Conservation (phyloP, 1,284 basidiomycete genomes). For the Rhodotorula sp. region DNA sequence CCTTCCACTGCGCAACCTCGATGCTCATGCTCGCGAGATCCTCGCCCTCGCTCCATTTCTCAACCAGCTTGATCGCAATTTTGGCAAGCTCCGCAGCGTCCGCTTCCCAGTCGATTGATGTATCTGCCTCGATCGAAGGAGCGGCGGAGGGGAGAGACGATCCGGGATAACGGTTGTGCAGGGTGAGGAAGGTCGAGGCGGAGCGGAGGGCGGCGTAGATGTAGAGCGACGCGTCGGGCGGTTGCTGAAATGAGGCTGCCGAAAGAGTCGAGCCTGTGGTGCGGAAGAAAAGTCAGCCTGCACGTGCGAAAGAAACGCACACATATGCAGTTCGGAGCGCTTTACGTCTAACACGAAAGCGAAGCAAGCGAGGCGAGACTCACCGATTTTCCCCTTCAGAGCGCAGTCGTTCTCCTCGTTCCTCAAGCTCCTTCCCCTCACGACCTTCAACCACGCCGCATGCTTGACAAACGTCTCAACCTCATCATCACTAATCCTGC, state of each 20-base stretch:
- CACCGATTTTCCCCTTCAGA: conserved; percentile 59
- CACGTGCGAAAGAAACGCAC: no score
- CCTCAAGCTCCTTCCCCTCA: conserved; percentile 69
- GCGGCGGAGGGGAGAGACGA: no score
- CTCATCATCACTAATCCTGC: conserved; percentile 55
- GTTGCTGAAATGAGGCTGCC: conserved; percentile 14
- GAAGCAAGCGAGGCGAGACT: conserved; percentile 48
- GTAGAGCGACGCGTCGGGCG: conserved; percentile 26
- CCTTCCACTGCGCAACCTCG: conserved; percentile 55
- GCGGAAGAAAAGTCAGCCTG: no score
- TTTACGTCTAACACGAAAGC: no score
- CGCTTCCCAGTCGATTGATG: neutral
- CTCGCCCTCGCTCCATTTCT: conserved; percentile 59
- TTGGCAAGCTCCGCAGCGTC: conserved; percentile 1
- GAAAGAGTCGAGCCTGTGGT: conserved; percentile 12
- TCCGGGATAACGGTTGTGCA: conserved; percentile 54
- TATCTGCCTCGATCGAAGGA: conserved; percentile 17
- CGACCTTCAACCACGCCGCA: conserved; percentile 72
- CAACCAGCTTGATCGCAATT: neutral
- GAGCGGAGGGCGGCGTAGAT: conserved; percentile 53
- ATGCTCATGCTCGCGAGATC: neutral
- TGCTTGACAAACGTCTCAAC: conserved; percentile 89
- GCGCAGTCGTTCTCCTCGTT: conserved; percentile 54
- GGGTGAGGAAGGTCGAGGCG: conserved; percentile 51
- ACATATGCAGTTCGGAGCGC: no score